A percentile compares a stretch with the other conserved stretches of the same genome.
phyloP scores from a whole-genome alignment of 2,329 filamentous ascomycete genomes.

The Microsporum ferrugineum region DNA sequence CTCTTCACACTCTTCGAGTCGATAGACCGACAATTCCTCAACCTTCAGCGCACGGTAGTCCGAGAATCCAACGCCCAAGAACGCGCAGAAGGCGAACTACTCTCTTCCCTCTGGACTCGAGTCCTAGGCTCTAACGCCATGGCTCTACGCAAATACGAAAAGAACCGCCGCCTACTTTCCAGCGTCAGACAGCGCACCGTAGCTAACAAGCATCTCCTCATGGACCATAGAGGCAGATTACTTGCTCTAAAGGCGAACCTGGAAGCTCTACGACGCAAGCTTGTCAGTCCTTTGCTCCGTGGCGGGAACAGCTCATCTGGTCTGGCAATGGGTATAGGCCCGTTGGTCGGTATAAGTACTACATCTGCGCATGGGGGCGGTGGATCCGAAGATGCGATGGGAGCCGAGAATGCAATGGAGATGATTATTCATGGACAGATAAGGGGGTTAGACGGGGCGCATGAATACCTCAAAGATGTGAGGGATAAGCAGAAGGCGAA shows the following conservation, averaged over 20 bases:
- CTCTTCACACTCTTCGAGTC: conserved; percentile 85
- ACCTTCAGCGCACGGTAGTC: conserved; percentile 71
- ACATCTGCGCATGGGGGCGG: conserved; percentile 18
- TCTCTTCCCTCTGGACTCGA: conserved; percentile 74
- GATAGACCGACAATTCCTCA: conserved; percentile 82
- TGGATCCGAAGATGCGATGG: conserved; percentile 37
- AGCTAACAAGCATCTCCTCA: conserved; percentile 72
- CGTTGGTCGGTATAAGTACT: conserved; percentile 12
- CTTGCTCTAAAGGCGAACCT: conserved; percentile 75
- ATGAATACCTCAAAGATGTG: conserved; percentile 63
- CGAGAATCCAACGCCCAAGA: conserved; percentile 76
- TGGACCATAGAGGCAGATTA: conserved; percentile 76
- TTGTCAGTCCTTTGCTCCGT: conserved; percentile 73
- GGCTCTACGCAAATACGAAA: conserved; percentile 78
- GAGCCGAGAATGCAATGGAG: conserved; percentile 47
- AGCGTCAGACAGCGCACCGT: conserved; percentile 74
- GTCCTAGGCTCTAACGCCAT: conserved; percentile 65
- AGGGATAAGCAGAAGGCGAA: conserved; percentile 71
- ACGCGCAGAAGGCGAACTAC: conserved; percentile 64
- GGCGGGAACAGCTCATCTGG: conserved; percentile 44
- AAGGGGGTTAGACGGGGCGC: conserved; percentile 65
- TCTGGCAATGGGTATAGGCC: conserved; percentile 23
- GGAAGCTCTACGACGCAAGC: conserved; percentile 68
- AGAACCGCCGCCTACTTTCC: conserved; percentile 68
- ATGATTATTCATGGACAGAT: conserved; percentile 69